Base-by-base conservation (phyloP, 1,284 basidiomycete genomes). In the Neolentinus lepideus region DNA sequence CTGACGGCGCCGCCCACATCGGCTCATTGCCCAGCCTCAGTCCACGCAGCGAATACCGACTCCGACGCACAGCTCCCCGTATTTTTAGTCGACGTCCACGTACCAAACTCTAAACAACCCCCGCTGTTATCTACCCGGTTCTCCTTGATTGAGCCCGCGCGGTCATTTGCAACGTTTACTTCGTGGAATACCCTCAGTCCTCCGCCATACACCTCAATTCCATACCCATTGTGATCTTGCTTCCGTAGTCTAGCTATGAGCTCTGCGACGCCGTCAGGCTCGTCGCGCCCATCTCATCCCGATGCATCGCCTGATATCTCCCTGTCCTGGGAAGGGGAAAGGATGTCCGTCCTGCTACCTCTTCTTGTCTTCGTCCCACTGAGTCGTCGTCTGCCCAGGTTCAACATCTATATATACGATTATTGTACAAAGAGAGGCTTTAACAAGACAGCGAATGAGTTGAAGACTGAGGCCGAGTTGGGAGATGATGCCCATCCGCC, bases 381-480 rank as follows among this genome's bases (percentile, higher is more conserved):
- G 26, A 54, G 52, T 55, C 51, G 27, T 9, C 22, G 22, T 53
- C 51, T 14, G 11, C 27, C 25, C 65, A 90, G 88, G 88, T 90
- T 90, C 69, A 88, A 91, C 70, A 87, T 91, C 61, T 91, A 91
- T 70, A 90, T 91, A 59, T 79, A 85, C 67, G 88, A 91, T 71
- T 91, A 91, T 65, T 90, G 86, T 71, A 70, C 67, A 61, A 91
- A 91, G 69, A 83, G 88, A 55, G 88, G 88, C 54, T 91, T 83
- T 63, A 69, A 65, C 61, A 84, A 83, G 64, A 88, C 88, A 1
- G 87, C 87, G 14, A 71, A 68, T 27, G 81, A 88, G 63, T 77
- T 91, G 47, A 67, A 78, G 60, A 46, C 54, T 11, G 88, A 90
- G 65, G 87, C 88, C 0, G 79, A 82, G 0, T 77, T 90, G 38